Evolutionary conservation across 192 early-diverging fungal genomes (phyloP), one percentile per base, ranked within the genome.

Genomic region (Coemansia sp.): DNA sequence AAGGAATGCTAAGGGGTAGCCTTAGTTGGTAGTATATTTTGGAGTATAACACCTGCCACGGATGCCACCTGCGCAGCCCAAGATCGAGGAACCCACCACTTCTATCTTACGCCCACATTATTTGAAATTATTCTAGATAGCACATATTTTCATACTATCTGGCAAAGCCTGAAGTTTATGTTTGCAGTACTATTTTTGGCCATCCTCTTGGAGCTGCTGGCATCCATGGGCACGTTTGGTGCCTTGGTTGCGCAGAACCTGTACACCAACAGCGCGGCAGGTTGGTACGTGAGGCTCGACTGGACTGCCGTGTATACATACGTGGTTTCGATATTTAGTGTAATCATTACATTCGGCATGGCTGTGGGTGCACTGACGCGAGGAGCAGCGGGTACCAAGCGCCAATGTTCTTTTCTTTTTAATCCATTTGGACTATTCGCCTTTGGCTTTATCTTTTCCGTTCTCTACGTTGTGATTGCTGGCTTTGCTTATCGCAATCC

Each of bases 291-390:
- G 3, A 30, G 72, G 3, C 68, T 82, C 8, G 74, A 82, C 62
- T 82, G 79, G 79, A 82, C 79, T 5, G 71, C 74, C 3, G 68
- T 76, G 11, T 82, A 76, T 26, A 46, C 79, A 9, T 82, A 82
- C 40, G 71, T 62, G 0, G 69, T 82, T 0, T 62, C 79, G 0
- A 66, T 82, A 3, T 42, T 82, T 2, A 82, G 79, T 43, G 58
- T 68, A 4, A 53, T 82, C 17, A 23, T 76, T 6, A 66, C 62
- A 10, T 63, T 82, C 40, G 42, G 65, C 26, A 47, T 82, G 55
- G 64, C 68, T 0, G 19, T 82, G 19, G 79, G 63, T 23, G 79
- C 61, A 6, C 67, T 82, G n/a, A 61, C 72, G 1, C 73, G 79
- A 3, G 52, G 61, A 16, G 68, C 72, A 4, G 37, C 74, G 1